Evolutionary conservation across 2,329 filamentous ascomycete species (phyloP), one percentile per base, ranked within the genome.

Genomic region (Trichoderma cornu-damae): DNA sequence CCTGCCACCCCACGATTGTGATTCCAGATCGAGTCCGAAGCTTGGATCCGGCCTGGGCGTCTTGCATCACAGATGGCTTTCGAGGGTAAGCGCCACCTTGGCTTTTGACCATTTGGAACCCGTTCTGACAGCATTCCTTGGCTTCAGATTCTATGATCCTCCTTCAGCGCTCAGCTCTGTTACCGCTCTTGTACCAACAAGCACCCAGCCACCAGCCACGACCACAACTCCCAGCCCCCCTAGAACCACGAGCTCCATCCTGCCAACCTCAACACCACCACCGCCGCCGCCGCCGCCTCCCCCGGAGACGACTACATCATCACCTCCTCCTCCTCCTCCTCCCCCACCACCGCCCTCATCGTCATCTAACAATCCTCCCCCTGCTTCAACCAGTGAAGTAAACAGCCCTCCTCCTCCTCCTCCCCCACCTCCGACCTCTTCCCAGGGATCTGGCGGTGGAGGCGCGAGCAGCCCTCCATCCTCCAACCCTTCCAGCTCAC

Each of bases 1-100:
- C 59, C 37, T 60, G 59, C 48, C 55, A 60, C 16, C 59, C 59
- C 5, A 60, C 59, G 3, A 60, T 60, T 32, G 55, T 60, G 9
- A 38, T 60, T 38, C 59, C 59, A 7, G 55, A 58, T 38, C 12
- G 20, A 12, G 22, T 60, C 5, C 46, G 48, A 7, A 58, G 55
- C 14, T 30, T 60, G 8, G 48, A 60, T 16, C 59, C 59, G 16
- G 59, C 32, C 8, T 60, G 59, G 59, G 34, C 34, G 18, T 54
- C 55, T 11, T 60, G 59, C 22, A 53, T 58, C 12, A 16, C 26
- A 0, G 54, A 60, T 44, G 55, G 26, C 8, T 58, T 60, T n/a
- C 48, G 37, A 37, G 59, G 54, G 51, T 55, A 18, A 28, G 51
- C 47, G 11, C n/a, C 3, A n/a, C n/a, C 16, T 18, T 16, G 12